A percentile compares a stretch with the other conserved stretches of the same genome.
Evolutionary conservation across 345 rosid species (phyloP).

Genomic region (Lenwebbia sp.): DNA sequence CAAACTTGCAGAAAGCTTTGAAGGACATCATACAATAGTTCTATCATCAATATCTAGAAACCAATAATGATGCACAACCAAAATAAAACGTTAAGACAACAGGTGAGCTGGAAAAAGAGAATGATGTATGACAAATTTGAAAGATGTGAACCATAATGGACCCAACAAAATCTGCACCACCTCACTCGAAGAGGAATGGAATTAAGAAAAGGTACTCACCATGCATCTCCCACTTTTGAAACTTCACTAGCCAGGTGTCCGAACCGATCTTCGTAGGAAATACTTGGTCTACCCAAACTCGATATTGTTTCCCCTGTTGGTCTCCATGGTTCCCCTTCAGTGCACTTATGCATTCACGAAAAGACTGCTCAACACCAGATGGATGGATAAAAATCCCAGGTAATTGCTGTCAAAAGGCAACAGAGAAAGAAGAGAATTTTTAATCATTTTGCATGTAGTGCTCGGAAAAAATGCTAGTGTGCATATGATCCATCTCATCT

Average conservation of each 20-base stretch:
- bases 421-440: neutral
- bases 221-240: slow-evolving; percentile 60
- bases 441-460: neutral
- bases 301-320: slow-evolving; percentile 56
- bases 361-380: slow-evolving; percentile 55
- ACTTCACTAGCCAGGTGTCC: slow-evolving; percentile 66
- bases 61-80: neutral
- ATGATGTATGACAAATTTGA: neutral
- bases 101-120: neutral
- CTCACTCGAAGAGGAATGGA: neutral
- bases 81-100: neutral
- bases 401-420: slow-evolving; percentile 36
- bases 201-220: slow-evolving; percentile 30
- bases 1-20: neutral
- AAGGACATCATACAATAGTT: neutral
- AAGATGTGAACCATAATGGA: neutral
- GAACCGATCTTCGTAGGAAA: slow-evolving; percentile 40
- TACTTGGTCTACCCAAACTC: slow-evolving; percentile 80
- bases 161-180: neutral
- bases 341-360: slow-evolving; percentile 38
- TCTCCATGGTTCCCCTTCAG: slow-evolving; percentile 56
- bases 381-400: slow-evolving; percentile 54
- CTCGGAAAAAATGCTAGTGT: neutral
- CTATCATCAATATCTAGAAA: neutral
- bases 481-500: neutral